Conservation (phyloP, 1,284 basidiomycete genomes). For the Ustilago cynodontis region DNA sequence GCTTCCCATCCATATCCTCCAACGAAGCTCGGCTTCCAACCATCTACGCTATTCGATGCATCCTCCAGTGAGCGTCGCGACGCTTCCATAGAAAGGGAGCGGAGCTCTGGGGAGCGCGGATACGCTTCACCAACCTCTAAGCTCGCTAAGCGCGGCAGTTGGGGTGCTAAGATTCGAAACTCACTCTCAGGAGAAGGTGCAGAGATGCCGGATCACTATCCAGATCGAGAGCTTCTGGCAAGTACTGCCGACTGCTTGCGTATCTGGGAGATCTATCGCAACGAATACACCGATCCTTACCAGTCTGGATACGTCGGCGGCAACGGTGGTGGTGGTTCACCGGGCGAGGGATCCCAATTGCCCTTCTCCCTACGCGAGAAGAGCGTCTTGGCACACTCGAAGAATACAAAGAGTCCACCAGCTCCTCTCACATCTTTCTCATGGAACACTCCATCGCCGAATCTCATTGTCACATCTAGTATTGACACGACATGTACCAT, state of each 20-base stretch:
- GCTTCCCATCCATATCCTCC: constrained; percentile 68
- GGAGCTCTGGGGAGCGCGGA: constrained; percentile 35
- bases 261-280: constrained; percentile 66
- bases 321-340: constrained; percentile 25
- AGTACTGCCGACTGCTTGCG: constrained; percentile 68
- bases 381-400: constrained; percentile 66
- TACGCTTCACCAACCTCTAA: constrained; percentile 57
- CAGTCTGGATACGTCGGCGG: constrained; percentile 52
- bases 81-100: constrained; percentile 38
- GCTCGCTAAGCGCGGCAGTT: constrained; percentile 53
- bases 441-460: constrained; percentile 69
- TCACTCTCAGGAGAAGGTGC: constrained; percentile 20
- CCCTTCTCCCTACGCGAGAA: constrained; percentile 65
- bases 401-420: constrained; percentile 64
- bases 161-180: constrained; percentile 48
- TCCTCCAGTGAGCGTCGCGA: constrained; percentile 44
- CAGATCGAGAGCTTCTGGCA: constrained; percentile 66
- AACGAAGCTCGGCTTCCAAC: constrained; percentile 67
- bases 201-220: constrained; percentile 51
- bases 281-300: constrained; percentile 52
- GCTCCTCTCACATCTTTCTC: constrained; percentile 69
- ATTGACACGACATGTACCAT: constrained; percentile 73
- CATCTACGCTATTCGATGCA: constrained; percentile 55
- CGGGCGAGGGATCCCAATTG: constrained; percentile 23
- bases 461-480: constrained; percentile 73